These are phyloP conservation scores for Colletotrichum gigasporum DNA, from an alignment of 2,329 filamentous ascomycete genomes.

Conservation along the genomic window DNA sequence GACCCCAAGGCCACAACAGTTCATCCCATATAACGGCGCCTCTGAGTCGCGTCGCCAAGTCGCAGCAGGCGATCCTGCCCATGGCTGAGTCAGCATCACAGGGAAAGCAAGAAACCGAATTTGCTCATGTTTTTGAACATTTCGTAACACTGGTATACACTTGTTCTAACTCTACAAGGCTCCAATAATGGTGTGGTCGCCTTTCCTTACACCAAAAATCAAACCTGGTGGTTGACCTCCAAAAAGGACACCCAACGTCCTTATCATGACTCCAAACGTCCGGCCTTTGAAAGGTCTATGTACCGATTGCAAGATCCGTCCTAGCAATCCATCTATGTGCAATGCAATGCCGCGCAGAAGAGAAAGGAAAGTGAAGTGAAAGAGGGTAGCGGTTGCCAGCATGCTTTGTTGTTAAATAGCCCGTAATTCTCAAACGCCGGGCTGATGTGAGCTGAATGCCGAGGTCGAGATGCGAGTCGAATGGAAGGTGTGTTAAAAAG, in stretches of 20 bases:
- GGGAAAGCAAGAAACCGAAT: not conserved
- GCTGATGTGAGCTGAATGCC: slow-evolving; percentile 15
- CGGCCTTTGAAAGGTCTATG: slow-evolving; percentile 26
- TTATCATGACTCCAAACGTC: slow-evolving; percentile 31
- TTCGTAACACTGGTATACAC: slow-evolving; percentile 21
- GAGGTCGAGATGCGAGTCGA: slow-evolving; percentile 8
- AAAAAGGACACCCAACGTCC: slow-evolving; percentile 30
- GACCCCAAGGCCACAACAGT: not conserved
- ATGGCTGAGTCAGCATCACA: too few relatives aligned
- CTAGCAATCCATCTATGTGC: slow-evolving; percentile 29
- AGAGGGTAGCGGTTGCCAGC: slow-evolving; percentile 18
- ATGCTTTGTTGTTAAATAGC: slow-evolving; percentile 9
- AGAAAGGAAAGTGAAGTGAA: slow-evolving; percentile 2
- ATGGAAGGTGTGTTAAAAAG: slow-evolving; percentile 2
- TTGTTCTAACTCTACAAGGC: slow-evolving; percentile 20
- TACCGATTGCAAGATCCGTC: slow-evolving; percentile 24
- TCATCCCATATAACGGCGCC: slow-evolving; percentile 11
- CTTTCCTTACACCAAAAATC: slow-evolving; percentile 15
- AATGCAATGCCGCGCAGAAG: slow-evolving; percentile 22
- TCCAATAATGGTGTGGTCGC: not conserved
- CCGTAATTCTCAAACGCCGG: slow-evolving; percentile 20
- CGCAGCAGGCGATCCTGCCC: not conserved
- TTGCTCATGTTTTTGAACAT: not conserved
- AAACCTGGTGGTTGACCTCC: slow-evolving; percentile 18
- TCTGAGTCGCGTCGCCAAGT: too few relatives aligned